A percentile compares a stretch with the other conserved stretches of the same genome.
phyloP scores from a whole-genome alignment of 169 alveolate genomes.

The Besnoitia besnoiti region DNA sequence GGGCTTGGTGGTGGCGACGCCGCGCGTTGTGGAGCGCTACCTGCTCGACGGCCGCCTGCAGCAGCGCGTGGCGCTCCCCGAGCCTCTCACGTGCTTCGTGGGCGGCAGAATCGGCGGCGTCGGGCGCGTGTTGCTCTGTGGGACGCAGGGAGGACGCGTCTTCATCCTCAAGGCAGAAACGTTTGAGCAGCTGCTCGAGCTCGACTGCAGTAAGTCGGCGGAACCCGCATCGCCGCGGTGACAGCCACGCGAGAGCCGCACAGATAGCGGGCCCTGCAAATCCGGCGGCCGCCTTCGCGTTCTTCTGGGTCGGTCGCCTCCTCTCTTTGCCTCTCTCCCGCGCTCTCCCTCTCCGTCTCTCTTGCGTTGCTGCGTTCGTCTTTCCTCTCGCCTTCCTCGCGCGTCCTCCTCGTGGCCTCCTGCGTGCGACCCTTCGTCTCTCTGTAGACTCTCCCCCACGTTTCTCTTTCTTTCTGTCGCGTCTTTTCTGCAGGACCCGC shows the following conservation, averaged over 20 bases:
- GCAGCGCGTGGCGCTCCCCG: conserved; percentile 50
- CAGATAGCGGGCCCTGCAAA: no score
- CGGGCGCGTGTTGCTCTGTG: conserved; percentile 54
- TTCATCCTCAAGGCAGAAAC: conserved; percentile 45
- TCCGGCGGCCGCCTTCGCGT: no score
- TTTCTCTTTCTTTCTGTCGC: neutral
- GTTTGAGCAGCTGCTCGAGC: conserved; percentile 42
- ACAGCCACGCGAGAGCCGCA: neutral
- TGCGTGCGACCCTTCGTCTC: neutral
- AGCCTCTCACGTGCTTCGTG: conserved; percentile 56
- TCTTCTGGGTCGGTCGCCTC: neutral
- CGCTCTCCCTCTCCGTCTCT: neutral
- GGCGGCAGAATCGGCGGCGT: conserved; percentile 54
- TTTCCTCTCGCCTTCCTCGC: neutral
- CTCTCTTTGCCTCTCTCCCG: neutral
- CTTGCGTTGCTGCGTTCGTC: neutral
- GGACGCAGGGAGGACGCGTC: conserved; percentile 41
- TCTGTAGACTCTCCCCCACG: neutral
- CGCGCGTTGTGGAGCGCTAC: conserved; percentile 48
- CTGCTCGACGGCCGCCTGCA: conserved; percentile 38
- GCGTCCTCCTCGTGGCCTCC: neutral
- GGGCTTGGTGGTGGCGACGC: conserved; percentile 48
- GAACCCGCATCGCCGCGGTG: neutral
- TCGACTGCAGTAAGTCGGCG: neutral
- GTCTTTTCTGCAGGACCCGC: neutral